Evolutionary conservation across 805 yeast species (phyloP), one percentile per base, ranked within the genome.

Genomic region (Yarrowia sp.): DNA sequence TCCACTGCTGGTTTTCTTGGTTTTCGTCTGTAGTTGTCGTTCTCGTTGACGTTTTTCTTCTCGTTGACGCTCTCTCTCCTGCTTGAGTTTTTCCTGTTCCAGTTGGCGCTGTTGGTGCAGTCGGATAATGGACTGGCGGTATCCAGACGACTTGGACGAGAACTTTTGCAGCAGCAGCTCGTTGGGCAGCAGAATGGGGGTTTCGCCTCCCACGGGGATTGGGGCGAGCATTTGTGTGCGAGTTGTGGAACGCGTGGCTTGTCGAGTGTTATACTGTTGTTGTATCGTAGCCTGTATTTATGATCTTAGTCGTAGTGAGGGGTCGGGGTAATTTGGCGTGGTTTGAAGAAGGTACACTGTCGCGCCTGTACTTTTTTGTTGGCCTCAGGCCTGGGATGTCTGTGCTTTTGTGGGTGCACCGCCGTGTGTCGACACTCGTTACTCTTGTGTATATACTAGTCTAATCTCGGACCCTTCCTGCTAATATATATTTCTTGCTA

Each of bases 121-220:
- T 17, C 61, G 40, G 52, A 64, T 67, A 26, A 33, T 22, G 14
- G 68, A 65, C 12, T 41, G 28, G 17, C 67, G 32, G 52, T 63
- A 63, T 21, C 59, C 48, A n/a, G 69, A 67, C 48, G 67, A 62
- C 24, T 72, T 69, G 32, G 65, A 66, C 35, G 70, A 66, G 61
- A 72, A 71, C 41, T 66, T 43, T 52, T 70, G 74, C 54, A 72
- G 61, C 33, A 72, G 67, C 30, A 71, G 62, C 56, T 72, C 75
- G 66, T 72, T 72, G 40, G 75, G 75, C 16, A 70, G 63, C 41
- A 72, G 65, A 21, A 72, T 72, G 35, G 74, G 74, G 44, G 21
- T 41, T n/a, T 67, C 69, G 35, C 62, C 65, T 11, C 68, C 69
- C 35, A 54, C 35, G 46, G 61, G 61, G 14, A 32, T 26, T 24